phyloP scores from a whole-genome alignment of 2,329 filamentous ascomycete genomes.

The Claviceps humidiphila region DNA sequence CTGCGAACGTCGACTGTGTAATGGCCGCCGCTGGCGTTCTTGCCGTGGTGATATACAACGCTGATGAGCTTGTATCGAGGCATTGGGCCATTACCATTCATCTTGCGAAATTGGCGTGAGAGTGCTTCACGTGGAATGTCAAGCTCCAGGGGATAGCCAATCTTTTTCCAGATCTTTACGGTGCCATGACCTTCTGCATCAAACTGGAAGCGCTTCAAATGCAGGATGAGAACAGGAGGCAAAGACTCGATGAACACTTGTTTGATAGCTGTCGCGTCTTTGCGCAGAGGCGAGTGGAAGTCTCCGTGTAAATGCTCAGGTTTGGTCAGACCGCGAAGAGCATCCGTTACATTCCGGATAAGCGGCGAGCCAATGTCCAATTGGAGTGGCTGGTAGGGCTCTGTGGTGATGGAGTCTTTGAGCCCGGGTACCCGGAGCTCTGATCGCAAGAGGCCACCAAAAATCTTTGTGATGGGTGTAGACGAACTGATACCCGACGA shows the following conservation, averaged over 20 bases:
- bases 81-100: conserved; percentile 50
- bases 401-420: conserved; percentile 81
- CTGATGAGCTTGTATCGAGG: conserved; percentile 78
- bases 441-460: conserved; percentile 80
- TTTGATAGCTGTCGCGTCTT: conserved; percentile 70
- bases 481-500: conserved; percentile 64
- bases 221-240: conserved; percentile 82
- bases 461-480: conserved; percentile 86
- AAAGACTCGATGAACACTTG: conserved; percentile 89
- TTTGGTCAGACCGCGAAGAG: conserved; percentile 69
- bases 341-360: conserved; percentile 84
- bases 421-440: conserved; percentile 77
- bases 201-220: conserved; percentile 95
- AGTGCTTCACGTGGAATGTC: conserved; percentile 89
- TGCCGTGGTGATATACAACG: conserved; percentile 95
- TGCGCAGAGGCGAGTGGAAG: conserved; percentile 66
- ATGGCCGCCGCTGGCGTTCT: conserved; percentile 89
- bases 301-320: conserved; percentile 77
- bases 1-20: conserved; percentile 96
- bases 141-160: conserved; percentile 87
- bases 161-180: conserved; percentile 96
- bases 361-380: conserved; percentile 83
- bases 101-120: conserved; percentile 55
- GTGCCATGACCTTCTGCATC: conserved; percentile 68
- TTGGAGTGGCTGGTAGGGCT: conserved; percentile 89